Evolutionary conservation across 179 eudicot genomes (phyloP).

Genomic region (Silene noctiflora): DNA sequence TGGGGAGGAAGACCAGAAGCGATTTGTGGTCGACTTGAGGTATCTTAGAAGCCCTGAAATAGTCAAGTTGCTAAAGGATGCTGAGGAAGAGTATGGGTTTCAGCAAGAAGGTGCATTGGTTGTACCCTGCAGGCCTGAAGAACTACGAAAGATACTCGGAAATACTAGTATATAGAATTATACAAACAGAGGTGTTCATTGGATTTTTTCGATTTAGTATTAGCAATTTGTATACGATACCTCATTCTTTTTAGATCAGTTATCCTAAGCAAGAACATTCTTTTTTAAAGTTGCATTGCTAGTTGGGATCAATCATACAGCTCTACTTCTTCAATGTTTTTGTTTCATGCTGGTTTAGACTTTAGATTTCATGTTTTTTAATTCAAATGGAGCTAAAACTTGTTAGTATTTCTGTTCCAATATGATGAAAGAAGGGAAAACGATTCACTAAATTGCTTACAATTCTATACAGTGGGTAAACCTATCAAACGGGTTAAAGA

Average conservation of each 20-base stretch:
- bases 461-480: too few relatives aligned
- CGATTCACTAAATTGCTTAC: too few relatives aligned
- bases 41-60: constrained; percentile 39
- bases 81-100: constrained; percentile 58
- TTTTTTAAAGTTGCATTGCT: constrained; percentile 19
- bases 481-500: too few relatives aligned
- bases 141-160: constrained; percentile 36
- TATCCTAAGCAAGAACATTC: constrained; percentile 11
- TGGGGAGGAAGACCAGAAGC: constrained; percentile 28
- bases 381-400: too few relatives aligned
- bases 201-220: too few relatives aligned
- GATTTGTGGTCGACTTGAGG: constrained; percentile 43
- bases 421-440: too few relatives aligned
- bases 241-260: constrained; percentile 1
- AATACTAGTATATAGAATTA: constrained; percentile 6
- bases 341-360: too few relatives aligned
- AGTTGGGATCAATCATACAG: neutral
- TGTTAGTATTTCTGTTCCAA: too few relatives aligned
- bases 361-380: too few relatives aligned
- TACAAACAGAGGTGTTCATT: too few relatives aligned
- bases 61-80: constrained; percentile 41
- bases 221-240: neutral
- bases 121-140: constrained; percentile 45
- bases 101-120: constrained; percentile 45
- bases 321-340: too few relatives aligned